Conservation (phyloP, 2,329 filamentous ascomycete genomes). For the Hysterium pulicare region DNA sequence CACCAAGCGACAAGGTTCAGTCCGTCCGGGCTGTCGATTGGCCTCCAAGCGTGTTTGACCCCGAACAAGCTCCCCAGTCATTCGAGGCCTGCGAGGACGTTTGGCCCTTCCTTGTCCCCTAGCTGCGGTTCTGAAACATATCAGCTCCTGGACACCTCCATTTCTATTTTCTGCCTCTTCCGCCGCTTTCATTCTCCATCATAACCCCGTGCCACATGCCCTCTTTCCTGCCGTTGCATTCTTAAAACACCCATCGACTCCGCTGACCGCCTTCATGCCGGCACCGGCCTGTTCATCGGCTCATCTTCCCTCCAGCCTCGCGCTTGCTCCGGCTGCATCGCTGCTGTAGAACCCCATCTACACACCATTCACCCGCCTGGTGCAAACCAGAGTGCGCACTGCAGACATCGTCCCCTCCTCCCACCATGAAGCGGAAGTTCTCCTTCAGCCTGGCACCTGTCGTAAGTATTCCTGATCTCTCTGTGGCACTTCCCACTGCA, state of each 20-base stretch:
- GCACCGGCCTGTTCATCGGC: neutral
- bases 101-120: too few species aligned
- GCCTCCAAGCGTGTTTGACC: too few species aligned
- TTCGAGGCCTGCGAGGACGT: too few species aligned
- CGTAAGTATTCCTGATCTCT: conserved; percentile 22
- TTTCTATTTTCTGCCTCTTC: too few species aligned
- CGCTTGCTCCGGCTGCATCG: neutral
- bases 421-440: conserved; percentile 43
- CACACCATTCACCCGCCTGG: neutral
- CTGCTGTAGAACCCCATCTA: conserved; percentile 1
- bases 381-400: neutral
- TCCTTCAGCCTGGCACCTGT: conserved; percentile 43
- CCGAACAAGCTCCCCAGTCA: too few species aligned
- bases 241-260: neutral
- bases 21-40: too few species aligned
- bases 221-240: neutral
- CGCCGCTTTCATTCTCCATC: too few species aligned
- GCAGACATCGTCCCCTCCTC: neutral
- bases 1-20: too few species aligned
- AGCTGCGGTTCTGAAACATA: too few species aligned
- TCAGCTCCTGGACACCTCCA: too few species aligned
- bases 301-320: neutral
- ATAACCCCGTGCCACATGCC: too few species aligned
- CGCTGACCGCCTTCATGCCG: neutral
- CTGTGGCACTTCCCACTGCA: conserved; percentile 5